phyloP scores from a whole-genome alignment of 257 asterid species.

The Scutellaria minor region DNA sequence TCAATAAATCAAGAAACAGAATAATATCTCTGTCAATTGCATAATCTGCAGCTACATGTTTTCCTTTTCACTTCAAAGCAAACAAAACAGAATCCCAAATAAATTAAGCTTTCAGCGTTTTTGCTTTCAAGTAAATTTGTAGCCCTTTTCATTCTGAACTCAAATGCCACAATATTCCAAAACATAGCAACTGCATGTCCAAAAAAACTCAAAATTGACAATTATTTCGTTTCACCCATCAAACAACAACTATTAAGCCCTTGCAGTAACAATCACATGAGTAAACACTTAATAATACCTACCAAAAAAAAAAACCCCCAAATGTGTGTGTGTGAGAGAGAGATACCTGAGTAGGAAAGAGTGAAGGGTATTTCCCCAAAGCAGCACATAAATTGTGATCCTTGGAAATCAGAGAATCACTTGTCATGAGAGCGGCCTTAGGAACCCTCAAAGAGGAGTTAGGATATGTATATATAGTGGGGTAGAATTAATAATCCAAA shows the following conservation, averaged over 20 bases:
- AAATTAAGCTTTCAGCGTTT: not conserved
- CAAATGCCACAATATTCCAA: constrained; percentile 17
- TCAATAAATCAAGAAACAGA: constrained; percentile 3
- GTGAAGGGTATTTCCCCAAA: constrained; percentile 49
- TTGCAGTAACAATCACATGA: not conserved
- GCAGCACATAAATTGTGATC: constrained; percentile 53
- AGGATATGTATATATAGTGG: too few relatives aligned
- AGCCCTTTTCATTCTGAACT: not conserved
- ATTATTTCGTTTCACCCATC: not conserved
- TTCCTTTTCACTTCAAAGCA: not conserved
- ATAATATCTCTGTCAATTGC: not conserved
- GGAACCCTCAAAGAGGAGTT: constrained; percentile 87
- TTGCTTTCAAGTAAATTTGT: not conserved
- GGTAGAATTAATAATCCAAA: not conserved
- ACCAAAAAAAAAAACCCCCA: too few relatives aligned
- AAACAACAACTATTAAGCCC: not conserved
- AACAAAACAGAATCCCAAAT: not conserved
- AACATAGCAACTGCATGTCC: not conserved
- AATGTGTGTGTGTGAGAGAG: too few relatives aligned
- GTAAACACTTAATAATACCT: too few relatives aligned
- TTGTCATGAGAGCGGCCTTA: constrained; percentile 67
- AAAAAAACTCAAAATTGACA: not conserved
- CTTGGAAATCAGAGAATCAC: constrained; percentile 50
- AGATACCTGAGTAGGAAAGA: constrained; percentile 72
- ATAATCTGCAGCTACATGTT: not conserved